phyloP scores from a whole-genome alignment of 192 early-diverging fungal genomes.

The Chytriomyces sp. region DNA sequence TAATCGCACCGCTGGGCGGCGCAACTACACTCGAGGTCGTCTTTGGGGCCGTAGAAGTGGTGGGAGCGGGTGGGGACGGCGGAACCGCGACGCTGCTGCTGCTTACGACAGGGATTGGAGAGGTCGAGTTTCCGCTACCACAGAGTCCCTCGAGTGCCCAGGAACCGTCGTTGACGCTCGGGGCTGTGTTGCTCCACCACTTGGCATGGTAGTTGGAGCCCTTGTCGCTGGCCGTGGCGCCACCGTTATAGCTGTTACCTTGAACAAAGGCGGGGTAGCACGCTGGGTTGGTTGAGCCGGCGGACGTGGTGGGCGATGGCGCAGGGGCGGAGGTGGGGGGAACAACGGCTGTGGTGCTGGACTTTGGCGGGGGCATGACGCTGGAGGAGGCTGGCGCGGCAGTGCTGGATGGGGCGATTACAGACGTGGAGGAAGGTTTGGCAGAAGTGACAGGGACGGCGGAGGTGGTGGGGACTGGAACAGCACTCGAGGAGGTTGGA shows the following conservation, averaged over 20 bases:
- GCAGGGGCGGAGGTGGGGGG: background rate
- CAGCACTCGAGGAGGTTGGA: background rate
- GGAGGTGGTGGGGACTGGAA: background rate
- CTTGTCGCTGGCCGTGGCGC: background rate
- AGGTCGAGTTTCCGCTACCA: background rate
- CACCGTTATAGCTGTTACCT: constrained; percentile 4
- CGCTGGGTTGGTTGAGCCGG: background rate
- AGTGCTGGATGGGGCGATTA: too few relatives aligned
- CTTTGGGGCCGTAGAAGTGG: background rate
- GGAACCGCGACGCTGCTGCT: too few relatives aligned
- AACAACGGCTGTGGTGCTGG: background rate
- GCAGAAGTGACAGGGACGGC: background rate
- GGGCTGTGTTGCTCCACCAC: background rate
- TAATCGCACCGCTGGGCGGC: background rate
- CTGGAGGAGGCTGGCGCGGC: too few relatives aligned
- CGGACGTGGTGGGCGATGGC: background rate
- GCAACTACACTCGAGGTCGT: background rate
- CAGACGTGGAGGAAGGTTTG: too few relatives aligned
- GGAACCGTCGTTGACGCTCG: background rate
- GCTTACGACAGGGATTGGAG: too few relatives aligned
- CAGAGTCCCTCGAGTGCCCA: background rate
- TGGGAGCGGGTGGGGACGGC: background rate
- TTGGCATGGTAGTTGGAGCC: background rate
- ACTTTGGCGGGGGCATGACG: too few relatives aligned
- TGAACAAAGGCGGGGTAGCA: background rate